These are phyloP conservation scores for Pelargonium nanum DNA, from an alignment of 345 rosid genomes.

Conservation along the genomic window DNA sequence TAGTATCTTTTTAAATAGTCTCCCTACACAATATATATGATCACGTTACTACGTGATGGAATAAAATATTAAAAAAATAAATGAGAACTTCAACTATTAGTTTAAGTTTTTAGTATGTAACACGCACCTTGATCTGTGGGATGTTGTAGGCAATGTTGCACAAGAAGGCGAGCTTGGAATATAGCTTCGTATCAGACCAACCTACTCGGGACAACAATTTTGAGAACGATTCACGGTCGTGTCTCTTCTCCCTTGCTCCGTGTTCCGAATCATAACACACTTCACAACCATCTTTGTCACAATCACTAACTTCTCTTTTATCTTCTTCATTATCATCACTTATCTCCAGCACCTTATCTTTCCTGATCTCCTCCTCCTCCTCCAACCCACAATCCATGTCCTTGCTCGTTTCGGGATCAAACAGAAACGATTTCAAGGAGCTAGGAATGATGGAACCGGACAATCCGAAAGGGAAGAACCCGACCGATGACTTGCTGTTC, in stretches of 20 bases:
- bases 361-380: constrained; percentile 8
- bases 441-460: constrained; percentile 46
- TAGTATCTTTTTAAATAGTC: constrained; percentile 46
- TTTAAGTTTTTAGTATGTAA: no score
- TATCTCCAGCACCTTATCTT: constrained; percentile 15
- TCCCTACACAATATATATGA: constrained; percentile 24
- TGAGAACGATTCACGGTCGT: constrained; percentile 42
- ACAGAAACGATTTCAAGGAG: constrained; percentile 40
- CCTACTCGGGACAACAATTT: constrained; percentile 38
- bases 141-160: constrained; percentile 84
- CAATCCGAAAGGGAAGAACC: constrained; percentile 50
- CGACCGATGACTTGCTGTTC: constrained; percentile 36
- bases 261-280: constrained; percentile 39
- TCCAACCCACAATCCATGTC: constrained; percentile 21
- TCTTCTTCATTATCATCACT: constrained; percentile 21
- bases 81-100: neutral
- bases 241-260: constrained; percentile 27
- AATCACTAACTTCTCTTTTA: constrained; percentile 39
- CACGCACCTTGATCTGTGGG: constrained; percentile 47
- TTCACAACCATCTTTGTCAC: constrained; percentile 35
- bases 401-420: constrained; percentile 44
- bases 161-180: constrained; percentile 73
- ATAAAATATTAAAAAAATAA: no score
- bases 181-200: constrained; percentile 51
- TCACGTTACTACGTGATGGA: no score